Evolutionary conservation across 345 rosid species (phyloP), one percentile per base, ranked within the genome.

Genomic region (Euclidium syriacum): DNA sequence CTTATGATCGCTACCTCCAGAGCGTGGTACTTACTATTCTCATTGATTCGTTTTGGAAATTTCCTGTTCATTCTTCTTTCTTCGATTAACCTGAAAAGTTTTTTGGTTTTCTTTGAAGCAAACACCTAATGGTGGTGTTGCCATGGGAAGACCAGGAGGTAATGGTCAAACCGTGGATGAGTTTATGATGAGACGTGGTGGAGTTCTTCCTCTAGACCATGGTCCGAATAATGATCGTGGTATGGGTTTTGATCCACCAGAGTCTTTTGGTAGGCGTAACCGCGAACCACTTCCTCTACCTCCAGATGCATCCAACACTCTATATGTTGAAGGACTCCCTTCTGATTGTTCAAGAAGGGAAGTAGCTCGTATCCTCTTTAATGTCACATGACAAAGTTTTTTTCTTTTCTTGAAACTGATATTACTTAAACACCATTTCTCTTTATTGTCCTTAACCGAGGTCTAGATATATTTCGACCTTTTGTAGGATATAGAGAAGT

Each of bases 401-500:
- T 7, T 4, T 2, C 3, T 11, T 58, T 34, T 44, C 53, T 64
- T 52, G 53, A 35, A 36, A 49, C 15, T 4, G 9, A 62, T 26
- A 5, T 70, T n/a, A 15, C 52, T 15, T 52, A 22, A 22, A 15
- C 20, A 11, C 16, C 0, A 12, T 15, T 39, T 40, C 48, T 35
- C 44, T 69, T 20, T 27, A 24, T 29, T 52, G 58, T 76, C 80
- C 82, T 76, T 85, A 48, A 77, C 73, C 27, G 24, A 20, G 4
- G 52, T 68, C 26, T 69, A 91, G 98, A 91, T 79, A 91, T 91
- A 38, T 91, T 85, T 75, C 90, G 91, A 62, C 96, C 91, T 55
- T 91, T 84, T 72, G 89, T 91, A 54, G 98, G 98, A 57, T 91
- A 85, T 50, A 91, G 84, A 73, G 94, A 85, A 79, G 90, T 85